Evolutionary conservation across 805 yeast genomes (phyloP).

Genomic region (Kluyveromyces aestuarii): DNA sequence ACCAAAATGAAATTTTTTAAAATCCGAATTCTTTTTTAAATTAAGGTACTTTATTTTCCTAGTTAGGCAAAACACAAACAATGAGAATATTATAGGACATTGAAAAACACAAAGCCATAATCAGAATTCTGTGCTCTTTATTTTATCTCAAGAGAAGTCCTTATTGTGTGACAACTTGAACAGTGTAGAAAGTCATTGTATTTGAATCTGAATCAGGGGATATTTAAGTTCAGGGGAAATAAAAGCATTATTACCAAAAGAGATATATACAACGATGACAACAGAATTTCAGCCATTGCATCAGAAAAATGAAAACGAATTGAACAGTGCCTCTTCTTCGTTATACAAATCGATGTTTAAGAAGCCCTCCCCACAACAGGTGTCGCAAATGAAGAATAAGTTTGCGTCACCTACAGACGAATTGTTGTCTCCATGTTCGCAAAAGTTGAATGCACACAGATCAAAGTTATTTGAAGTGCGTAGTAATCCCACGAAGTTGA

Average conservation of each 20-base stretch:
- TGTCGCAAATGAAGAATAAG: slow-evolving; percentile 12
- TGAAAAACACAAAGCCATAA: background rate
- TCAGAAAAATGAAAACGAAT: slow-evolving; percentile 9
- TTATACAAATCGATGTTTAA: slow-evolving; percentile 21
- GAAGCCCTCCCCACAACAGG: slow-evolving; percentile 7
- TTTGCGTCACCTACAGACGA: slow-evolving; percentile 51
- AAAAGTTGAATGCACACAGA: slow-evolving; percentile 44
- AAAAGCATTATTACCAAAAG: background rate
- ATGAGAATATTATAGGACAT: background rate
- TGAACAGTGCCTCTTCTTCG: background rate
- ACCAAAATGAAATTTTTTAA: too few species aligned
- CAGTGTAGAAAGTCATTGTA: too few species aligned
- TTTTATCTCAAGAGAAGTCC: too few species aligned
- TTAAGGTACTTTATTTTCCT: background rate
- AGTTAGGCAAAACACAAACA: background rate
- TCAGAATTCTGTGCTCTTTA: background rate
- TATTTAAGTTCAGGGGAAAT: too few species aligned
- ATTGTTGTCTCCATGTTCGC: slow-evolving; percentile 49
- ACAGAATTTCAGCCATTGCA: slow-evolving; percentile 19
- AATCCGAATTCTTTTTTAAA: too few species aligned
- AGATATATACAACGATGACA: background rate
- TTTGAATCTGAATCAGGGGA: too few species aligned
- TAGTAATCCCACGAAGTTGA: slow-evolving; percentile 18
- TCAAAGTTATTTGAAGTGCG: slow-evolving; percentile 16
- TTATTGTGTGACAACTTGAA: too few species aligned